A percentile compares a stretch with the other conserved stretches of the same genome.
Evolutionary conservation across 371 early-diverging fungal genomes (phyloP).

Genomic region (Rhizopus microsporus): DNA sequence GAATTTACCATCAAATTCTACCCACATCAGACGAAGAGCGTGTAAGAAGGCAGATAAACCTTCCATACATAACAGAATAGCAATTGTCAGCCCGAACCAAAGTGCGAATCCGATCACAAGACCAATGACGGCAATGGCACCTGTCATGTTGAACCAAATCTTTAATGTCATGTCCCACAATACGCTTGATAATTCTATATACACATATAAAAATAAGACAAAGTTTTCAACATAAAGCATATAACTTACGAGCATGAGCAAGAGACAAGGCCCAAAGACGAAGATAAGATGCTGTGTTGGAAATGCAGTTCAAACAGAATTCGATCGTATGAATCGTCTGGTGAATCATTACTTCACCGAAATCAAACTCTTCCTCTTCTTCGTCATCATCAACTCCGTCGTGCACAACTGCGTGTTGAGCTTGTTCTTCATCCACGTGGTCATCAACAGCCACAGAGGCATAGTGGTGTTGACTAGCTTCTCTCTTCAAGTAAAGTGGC

Average conservation of each 20-base stretch:
- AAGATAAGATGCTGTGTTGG: constrained; percentile 99
- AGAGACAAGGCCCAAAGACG: constrained; percentile 99
- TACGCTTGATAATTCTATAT: constrained; percentile 92
- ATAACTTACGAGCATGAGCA: constrained; percentile 92
- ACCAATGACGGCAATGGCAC: constrained; percentile 59
- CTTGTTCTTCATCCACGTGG: constrained; percentile 26
- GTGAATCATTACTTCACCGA: constrained; percentile 93
- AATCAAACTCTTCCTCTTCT: constrained; percentile 76
- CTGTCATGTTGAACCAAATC: constrained; percentile 60
- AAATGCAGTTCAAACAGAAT: constrained; percentile 97
- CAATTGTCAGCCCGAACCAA: constrained; percentile 87
- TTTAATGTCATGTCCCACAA: constrained; percentile 95
- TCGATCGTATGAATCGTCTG: constrained; percentile 99
- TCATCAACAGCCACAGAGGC: constrained; percentile 56
- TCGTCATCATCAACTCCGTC: constrained; percentile 50
- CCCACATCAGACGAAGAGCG: constrained; percentile 99
- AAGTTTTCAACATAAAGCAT: background rate
- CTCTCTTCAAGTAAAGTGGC: constrained; percentile 83
- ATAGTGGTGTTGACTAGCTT: constrained; percentile 83
- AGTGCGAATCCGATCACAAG: constrained; percentile 73
- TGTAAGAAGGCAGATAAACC: constrained; percentile 99
- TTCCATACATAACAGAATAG: constrained; percentile 96
- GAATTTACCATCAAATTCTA: constrained; percentile 99
- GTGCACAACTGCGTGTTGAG: constrained; percentile 15
- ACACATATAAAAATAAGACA: constrained; percentile 4